Evolutionary conservation across 2,329 filamentous ascomycete species (phyloP).

Genomic region (Sordariomycetes sp.): DNA sequence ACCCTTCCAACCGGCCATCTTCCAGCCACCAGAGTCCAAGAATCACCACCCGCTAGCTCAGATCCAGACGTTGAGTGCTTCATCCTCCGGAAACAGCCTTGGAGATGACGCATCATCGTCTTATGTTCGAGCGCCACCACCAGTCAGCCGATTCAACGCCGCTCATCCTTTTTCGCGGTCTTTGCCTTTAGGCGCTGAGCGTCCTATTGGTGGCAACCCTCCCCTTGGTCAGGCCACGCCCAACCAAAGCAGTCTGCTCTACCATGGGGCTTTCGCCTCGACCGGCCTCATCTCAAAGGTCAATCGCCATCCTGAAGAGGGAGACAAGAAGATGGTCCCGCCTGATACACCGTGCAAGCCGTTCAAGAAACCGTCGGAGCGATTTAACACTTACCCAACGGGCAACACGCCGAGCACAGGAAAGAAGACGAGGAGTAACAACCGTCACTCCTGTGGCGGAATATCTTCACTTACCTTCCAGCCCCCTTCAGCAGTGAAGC

Average conservation of each 20-base stretch:
- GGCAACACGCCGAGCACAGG: slow-evolving; percentile 1
- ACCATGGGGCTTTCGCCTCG: slow-evolving; percentile 82
- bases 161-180: slow-evolving; percentile 27
- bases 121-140: slow-evolving; percentile 15
- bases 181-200: slow-evolving; percentile 26
- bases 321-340: slow-evolving; percentile 57
- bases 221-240: slow-evolving; percentile 33
- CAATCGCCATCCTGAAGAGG: slow-evolving; percentile 71
- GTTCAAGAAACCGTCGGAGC: slow-evolving; percentile 20
- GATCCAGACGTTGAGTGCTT: slow-evolving; percentile 75
- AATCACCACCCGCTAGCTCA: slow-evolving; percentile 67
- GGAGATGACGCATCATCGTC: slow-evolving; percentile 55
- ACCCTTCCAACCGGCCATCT: slow-evolving; percentile 32
- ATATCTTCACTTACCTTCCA: slow-evolving; percentile 77
- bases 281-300: slow-evolving; percentile 94
- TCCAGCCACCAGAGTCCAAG: slow-evolving; percentile 22
- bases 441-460: slow-evolving; percentile 60
- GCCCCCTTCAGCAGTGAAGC: slow-evolving; percentile 30
- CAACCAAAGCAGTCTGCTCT: slow-evolving; percentile 45
- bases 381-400: slow-evolving; percentile 5
- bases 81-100: slow-evolving; percentile 72
- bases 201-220: slow-evolving; percentile 20
- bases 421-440: slow-evolving; percentile 53
- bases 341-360: slow-evolving; percentile 91
- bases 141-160: slow-evolving; percentile 7